A percentile compares a stretch with the other conserved stretches of the same genome.
Conservation (phyloP, 345 rosid species). For the Raphanus sativus region DNA sequence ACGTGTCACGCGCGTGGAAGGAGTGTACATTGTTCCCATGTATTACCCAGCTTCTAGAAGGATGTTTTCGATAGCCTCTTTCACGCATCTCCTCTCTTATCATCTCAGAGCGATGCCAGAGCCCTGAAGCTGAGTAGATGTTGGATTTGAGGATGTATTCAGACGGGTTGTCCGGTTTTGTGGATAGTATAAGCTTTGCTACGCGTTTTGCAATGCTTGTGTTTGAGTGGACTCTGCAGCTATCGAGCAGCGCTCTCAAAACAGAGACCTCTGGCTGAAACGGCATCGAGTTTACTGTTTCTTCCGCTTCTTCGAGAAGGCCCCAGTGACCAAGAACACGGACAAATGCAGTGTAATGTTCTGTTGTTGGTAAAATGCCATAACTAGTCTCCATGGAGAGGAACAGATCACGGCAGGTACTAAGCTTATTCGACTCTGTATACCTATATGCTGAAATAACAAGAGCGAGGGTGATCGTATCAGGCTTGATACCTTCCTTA, state of each 20-base stretch:
- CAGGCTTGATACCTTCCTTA: conserved; percentile 48
- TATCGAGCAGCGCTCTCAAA: conserved; percentile 75
- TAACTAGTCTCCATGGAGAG: conserved; percentile 52
- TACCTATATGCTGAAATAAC: conserved; percentile 57
- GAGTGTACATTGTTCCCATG: conserved; percentile 57
- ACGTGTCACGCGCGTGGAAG: conserved; percentile 60
- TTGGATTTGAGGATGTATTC: conserved; percentile 70
- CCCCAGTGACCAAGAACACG: conserved; percentile 83
- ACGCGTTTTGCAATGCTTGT: conserved; percentile 55
- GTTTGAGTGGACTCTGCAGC: conserved; percentile 65
- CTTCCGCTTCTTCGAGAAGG: conserved; percentile 73
- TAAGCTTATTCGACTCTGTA: conserved; percentile 51
- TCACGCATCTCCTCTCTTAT: conserved; percentile 66
- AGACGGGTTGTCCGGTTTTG: conserved; percentile 64
- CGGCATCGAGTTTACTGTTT: conserved; percentile 49
- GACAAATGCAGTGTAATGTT: conserved; percentile 63
- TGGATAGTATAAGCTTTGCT: conserved; percentile 53
- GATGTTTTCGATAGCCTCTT: conserved; percentile 61
- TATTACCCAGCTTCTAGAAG: conserved; percentile 81
- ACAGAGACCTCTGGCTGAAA: conserved; percentile 54
- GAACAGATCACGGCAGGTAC: conserved; percentile 56
- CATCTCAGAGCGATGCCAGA: conserved; percentile 74
- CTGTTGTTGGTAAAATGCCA: conserved; percentile 55
- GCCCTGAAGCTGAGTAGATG: conserved; percentile 84
- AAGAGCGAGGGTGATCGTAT: conserved; percentile 50